These are phyloP conservation scores for Rhododendron kiyosumense DNA, from an alignment of 148 eudicot genomes.

Conservation along the genomic window DNA sequence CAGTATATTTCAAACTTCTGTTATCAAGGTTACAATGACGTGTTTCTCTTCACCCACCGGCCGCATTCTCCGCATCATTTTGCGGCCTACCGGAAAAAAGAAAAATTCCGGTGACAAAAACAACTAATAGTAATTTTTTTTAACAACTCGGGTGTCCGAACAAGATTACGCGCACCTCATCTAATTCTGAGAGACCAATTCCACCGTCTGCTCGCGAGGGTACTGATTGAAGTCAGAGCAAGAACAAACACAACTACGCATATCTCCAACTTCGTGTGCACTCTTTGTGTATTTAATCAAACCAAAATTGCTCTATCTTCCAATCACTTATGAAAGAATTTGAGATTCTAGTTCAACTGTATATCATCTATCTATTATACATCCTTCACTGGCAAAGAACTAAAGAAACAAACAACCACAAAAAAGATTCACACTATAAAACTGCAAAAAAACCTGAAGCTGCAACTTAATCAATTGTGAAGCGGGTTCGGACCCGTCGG, in stretches of 20 bases:
- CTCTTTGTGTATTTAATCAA: neutral
- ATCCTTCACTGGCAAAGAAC: neutral
- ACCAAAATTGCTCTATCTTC: neutral
- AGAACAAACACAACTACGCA: neutral
- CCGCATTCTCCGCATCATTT: neutral
- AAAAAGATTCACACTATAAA: slow-evolving; percentile 1
- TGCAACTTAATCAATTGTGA: slow-evolving; percentile 39
- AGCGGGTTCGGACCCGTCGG: slow-evolving; percentile 83
- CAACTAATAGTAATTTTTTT: neutral
- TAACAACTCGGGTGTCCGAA: too few relatives aligned
- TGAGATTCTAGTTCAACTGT: slow-evolving; percentile 5
- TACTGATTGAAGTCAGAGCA: neutral
- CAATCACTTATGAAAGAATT: neutral
- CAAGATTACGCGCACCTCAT: too few relatives aligned
- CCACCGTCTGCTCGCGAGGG: too few relatives aligned
- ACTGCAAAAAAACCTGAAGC: slow-evolving; percentile 17
- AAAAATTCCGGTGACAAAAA: slow-evolving; percentile 1
- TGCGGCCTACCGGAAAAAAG: neutral
- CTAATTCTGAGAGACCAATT: too few relatives aligned
- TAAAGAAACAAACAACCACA: neutral
- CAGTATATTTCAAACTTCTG: too few relatives aligned
- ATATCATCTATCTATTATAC: slow-evolving; percentile 6
- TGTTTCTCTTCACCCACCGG: neutral
- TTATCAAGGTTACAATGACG: neutral
- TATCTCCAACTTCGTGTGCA: neutral